Base-by-base conservation (phyloP, 2,329 filamentous ascomycete species). In the Torrubiellomyces zombiae region DNA sequence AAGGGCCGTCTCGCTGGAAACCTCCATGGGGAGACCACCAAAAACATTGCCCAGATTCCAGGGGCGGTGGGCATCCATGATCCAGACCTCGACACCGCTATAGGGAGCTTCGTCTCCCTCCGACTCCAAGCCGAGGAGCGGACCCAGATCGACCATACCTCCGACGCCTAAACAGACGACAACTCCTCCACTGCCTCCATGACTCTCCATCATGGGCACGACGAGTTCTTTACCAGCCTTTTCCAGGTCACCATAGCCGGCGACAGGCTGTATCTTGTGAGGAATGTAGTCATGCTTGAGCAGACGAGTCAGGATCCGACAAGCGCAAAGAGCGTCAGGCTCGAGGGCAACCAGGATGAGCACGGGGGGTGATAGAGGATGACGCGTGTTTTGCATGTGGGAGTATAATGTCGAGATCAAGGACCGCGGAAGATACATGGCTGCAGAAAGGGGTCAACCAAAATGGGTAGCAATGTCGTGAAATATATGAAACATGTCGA, bases 11-110 rank as follows among this genome's bases (percentile, higher is more conserved):
- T 62, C 60, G 18, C 58, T 49, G 8, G 56, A 48, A 13, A 67
- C 56, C 35, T 67, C 63, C 4, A 64, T 47, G 2, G 68, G 61
- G 32, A 69, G 68, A 4, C 79, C 78, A 9, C 78, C 83, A 56
- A 95, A 95, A 9, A 95, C 72, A 47, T 98, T 98, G 34, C 71
- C 73, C 43, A 98, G 48, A 46, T 98, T 95, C 83, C 86, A 95
- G 9, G 89, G 89, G 31, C 89, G 65, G 49, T 89, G 69, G 15
- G 86, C 72, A 52, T 98, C 89, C 31, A 95, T 63, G 8, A 95
- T 67, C 89, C 89, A 98, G 16, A 94, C 77, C 46, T 94, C 83
- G 1, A 95, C 80, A n/a, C 79, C 79, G 18, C 75, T 72, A 53
- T 80, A 76, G 25, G 72, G 59, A 7, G 62, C 60, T n/a, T 69